phyloP scores from a whole-genome alignment of 176 grass and related monocot species.

The Carex pumila region DNA sequence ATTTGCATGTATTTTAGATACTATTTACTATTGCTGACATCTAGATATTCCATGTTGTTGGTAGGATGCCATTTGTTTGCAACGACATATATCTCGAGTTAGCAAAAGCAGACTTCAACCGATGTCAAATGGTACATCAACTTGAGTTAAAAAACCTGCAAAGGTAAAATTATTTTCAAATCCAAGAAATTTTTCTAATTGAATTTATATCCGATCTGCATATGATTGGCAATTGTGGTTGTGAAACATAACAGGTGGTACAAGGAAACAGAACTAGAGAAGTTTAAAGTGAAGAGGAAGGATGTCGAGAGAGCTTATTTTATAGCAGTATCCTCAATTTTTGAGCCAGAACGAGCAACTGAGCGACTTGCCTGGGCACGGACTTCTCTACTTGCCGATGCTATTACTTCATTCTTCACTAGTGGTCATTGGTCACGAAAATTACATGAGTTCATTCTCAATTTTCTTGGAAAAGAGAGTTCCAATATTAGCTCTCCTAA shows the following conservation, averaged over 20 bases:
- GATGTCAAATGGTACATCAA: conserved; percentile 62
- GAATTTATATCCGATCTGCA: not conserved
- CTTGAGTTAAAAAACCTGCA: conserved; percentile 50
- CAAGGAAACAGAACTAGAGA: conserved; percentile 27
- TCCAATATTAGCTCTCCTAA: not conserved
- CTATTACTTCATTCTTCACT: conserved; percentile 24
- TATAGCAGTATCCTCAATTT: conserved; percentile 44
- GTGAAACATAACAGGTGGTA: conserved; percentile 44
- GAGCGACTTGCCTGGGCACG: conserved; percentile 62
- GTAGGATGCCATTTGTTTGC: conserved; percentile 81
- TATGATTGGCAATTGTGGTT: not conserved
- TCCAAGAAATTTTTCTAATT: not conserved
- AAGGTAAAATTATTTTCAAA: conserved; percentile 29
- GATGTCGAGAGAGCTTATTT: conserved; percentile 57
- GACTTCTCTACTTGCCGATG: conserved; percentile 32
- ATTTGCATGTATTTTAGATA: conserved; percentile 6
- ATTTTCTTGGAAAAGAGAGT: conserved; percentile 24
- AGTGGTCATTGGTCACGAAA: not conserved
- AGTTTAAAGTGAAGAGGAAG: conserved; percentile 22
- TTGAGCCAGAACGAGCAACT: conserved; percentile 41
- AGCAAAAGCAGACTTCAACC: conserved; percentile 68
- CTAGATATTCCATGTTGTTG: not conserved
- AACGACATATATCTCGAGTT: conserved; percentile 57
- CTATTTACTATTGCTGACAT: not conserved
- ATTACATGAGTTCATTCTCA: conserved; percentile 18